Percentiles rank a stretch among this genome's conserved stretches.
Conservation (phyloP, 139 green algal genomes). For the Astrephomene gubernaculifera region DNA sequence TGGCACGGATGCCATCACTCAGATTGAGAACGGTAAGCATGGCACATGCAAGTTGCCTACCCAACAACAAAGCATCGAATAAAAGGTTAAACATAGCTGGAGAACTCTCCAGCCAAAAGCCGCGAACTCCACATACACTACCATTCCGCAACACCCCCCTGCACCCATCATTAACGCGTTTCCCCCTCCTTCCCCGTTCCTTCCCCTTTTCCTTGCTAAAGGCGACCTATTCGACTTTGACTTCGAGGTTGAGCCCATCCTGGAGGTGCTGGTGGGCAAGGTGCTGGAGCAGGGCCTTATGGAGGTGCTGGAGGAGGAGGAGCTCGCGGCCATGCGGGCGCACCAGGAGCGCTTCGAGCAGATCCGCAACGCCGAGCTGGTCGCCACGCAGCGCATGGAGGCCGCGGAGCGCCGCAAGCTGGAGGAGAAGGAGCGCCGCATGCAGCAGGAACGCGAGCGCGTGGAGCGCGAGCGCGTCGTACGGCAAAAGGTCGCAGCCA, state of each 20-base stretch:
- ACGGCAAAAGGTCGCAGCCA: conserved; percentile 77
- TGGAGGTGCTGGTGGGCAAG: conserved; percentile 91
- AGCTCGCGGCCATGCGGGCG: conserved; percentile 84
- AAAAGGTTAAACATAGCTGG: no score
- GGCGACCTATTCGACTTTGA: conserved; percentile 95
- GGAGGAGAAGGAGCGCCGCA: conserved; percentile 86
- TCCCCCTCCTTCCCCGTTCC: background rate
- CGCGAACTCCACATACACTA: background rate
- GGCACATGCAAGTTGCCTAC: background rate
- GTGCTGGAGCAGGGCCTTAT: conserved; percentile 90
- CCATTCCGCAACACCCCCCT: background rate
- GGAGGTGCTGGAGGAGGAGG: conserved; percentile 93
- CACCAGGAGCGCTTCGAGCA: conserved; percentile 88
- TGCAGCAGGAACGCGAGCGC: conserved; percentile 76
- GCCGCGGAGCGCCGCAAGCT: conserved; percentile 84
- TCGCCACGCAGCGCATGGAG: conserved; percentile 88
- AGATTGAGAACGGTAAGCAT: conserved; percentile 81
- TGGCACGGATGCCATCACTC: conserved; percentile 82
- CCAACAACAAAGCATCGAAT: no score
- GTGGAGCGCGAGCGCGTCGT: conserved; percentile 72
- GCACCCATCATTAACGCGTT: background rate
- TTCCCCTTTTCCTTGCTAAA: conserved; percentile 8
- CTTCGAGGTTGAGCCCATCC: conserved; percentile 90
- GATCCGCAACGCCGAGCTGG: conserved; percentile 83
- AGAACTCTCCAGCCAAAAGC: background rate